phyloP scores from a whole-genome alignment of 768 basidiomycete species.

The Mycena rosella region DNA sequence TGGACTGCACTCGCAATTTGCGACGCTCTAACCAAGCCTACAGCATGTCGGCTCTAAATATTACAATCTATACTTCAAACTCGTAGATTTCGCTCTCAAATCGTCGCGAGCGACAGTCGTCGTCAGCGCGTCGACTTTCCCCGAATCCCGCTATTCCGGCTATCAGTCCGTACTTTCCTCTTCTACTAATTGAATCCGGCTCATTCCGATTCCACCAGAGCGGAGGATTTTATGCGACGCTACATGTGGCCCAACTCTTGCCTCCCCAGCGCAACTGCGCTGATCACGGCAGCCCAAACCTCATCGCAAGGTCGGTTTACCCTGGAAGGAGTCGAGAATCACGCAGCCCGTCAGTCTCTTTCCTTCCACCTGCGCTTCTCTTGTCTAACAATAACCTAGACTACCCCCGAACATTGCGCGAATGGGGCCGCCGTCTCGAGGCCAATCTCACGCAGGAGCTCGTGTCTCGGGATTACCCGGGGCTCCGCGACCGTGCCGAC shows the following conservation, averaged over 20 bases:
- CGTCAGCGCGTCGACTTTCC: constrained; percentile 78
- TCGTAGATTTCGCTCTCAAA: constrained; percentile 84
- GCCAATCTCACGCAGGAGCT: constrained; percentile 70
- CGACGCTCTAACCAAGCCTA: constrained; percentile 54
- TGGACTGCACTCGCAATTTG: constrained; percentile 46
- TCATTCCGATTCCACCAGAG: constrained; percentile 49
- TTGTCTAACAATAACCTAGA: constrained; percentile 52
- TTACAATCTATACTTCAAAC: constrained; percentile 80
- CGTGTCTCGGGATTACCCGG: constrained; percentile 71
- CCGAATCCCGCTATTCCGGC: constrained; percentile 73
- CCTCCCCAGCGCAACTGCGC: constrained; percentile 87
- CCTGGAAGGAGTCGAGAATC: constrained; percentile 88
- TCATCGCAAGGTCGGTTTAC: constrained; percentile 84
- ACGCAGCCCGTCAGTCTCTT: constrained; percentile 73
- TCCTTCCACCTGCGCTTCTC: constrained; percentile 1
- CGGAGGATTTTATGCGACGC: constrained; percentile 87
- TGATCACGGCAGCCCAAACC: constrained; percentile 78
- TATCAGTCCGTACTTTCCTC: constrained; percentile 69
- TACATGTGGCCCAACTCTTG: constrained; percentile 95
- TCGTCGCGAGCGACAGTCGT: constrained; percentile 75
- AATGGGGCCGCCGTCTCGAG: constrained; percentile 87
- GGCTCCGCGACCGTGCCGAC: constrained; percentile 65
- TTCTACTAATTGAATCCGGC: constrained; percentile 16
- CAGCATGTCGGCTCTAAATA: constrained; percentile 68
- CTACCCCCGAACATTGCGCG: constrained; percentile 93